Evolutionary conservation across 257 asterid species (phyloP), one percentile per base, ranked within the genome.

Genomic region (Haberlea rhodopensis): DNA sequence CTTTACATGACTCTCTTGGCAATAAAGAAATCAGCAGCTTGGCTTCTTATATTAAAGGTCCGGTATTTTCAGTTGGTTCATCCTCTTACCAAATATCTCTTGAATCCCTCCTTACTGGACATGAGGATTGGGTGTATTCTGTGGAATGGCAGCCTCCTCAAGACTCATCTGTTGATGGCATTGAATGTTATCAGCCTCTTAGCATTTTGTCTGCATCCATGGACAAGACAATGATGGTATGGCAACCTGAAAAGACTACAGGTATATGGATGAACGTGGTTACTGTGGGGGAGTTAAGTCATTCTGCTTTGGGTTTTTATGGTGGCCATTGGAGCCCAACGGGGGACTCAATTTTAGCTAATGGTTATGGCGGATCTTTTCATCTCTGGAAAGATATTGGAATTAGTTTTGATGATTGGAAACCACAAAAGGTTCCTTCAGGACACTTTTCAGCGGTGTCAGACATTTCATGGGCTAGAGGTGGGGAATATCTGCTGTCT

Each of bases 191-290:
- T 76, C 99, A 89, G 63, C 95, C 95, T 51, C 97, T 84, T 71
- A 85, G 95, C 82, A 77, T 92, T 73, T 83, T 92, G 71, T 92
- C 99, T 53, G 85, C 97, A 49, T 92, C 99, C 51, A 92, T 89
- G 99, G 99, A 92, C 74, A 92, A 89, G 83, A 92, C 99, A 63
- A 92, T 92, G 99, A 85, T 89, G 99, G 82, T 89, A 68, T 92
- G 99, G 99, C 82, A 87, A 78, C 99, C 99, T 2, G 99, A 92
- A 71, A 92, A 82, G 87, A 81, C 88, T 28, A 85, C 87, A 65
- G 97, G 99, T 73, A 85, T 92, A 70, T 92, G 99, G 99, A 89
- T 89, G 72, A 92, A 92, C 70, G 85, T 92, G 78, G 99, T 92
- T 60, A 85, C 97, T 19, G 99, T 92, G 49, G 99, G 99, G 58